Evolutionary conservation across 2,329 filamentous ascomycete genomes (phyloP).

Genomic region (Paecilomyces sp.): DNA sequence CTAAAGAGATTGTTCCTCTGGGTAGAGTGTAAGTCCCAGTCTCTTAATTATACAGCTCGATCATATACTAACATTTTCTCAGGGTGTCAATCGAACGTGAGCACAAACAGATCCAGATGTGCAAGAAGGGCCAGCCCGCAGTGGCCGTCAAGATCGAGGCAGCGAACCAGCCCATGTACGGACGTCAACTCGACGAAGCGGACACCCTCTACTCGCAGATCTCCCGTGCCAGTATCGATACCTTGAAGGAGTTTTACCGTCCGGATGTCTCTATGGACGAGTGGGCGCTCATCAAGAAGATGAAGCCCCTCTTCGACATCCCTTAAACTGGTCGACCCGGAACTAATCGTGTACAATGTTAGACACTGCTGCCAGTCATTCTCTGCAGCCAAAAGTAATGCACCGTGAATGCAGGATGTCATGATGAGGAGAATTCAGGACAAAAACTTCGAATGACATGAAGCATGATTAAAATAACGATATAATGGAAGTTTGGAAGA

Average conservation of each 20-base stretch:
- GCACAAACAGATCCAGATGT: slow-evolving; percentile 86
- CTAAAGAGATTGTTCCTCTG: slow-evolving; percentile 75
- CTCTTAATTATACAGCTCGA: not conserved
- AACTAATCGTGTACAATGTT: not conserved
- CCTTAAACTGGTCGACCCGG: slow-evolving; percentile 38
- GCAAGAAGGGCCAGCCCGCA: slow-evolving; percentile 94
- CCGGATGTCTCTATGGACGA: slow-evolving; percentile 84
- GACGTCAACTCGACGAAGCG: slow-evolving; percentile 86
- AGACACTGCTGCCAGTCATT: not conserved
- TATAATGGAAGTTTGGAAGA: not conserved
- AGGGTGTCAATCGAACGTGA: slow-evolving; percentile 96
- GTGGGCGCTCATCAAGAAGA: slow-evolving; percentile 88
- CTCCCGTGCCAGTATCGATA: slow-evolving; percentile 82
- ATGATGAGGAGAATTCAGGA: not conserved
- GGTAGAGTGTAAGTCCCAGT: slow-evolving; percentile 77
- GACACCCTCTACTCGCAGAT: slow-evolving; percentile 84
- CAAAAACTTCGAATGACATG: not conserved
- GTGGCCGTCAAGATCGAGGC: slow-evolving; percentile 98
- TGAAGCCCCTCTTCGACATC: slow-evolving; percentile 93
- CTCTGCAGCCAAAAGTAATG: not conserved
- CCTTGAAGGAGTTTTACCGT: slow-evolving; percentile 91
- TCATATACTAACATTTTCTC: slow-evolving; percentile 13
- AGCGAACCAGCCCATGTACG: slow-evolving; percentile 84
- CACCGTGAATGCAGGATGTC: not conserved
- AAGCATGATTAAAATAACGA: not conserved